Evolutionary conservation across 768 basidiomycete genomes (phyloP), one percentile per base, ranked within the genome.

Genomic region (Sarcodon aspratus): DNA sequence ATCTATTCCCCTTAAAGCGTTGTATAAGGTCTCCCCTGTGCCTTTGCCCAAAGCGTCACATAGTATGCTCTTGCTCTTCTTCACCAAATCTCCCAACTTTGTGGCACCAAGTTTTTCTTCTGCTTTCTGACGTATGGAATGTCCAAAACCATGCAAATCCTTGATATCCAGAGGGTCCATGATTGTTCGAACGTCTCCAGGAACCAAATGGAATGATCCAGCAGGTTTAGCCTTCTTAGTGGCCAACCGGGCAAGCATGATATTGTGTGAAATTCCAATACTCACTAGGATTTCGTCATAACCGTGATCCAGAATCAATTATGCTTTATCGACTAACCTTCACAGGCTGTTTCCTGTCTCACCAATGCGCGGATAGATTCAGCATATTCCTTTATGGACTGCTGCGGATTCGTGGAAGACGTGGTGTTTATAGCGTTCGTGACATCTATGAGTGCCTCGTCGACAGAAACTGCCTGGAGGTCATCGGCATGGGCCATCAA

Each of bases 361-460:
- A 98, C 79, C 57, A 89, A 79, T 1, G 74, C 69, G 32, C 96
- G 79, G 49, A 99, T 87, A 18, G 66, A 69, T 60, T 95, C 82
- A 1, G 93, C 94, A 12, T 91, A 74, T 43, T 80, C 80, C 53
- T 80, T 81, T 0, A 90, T 86, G 8, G 32, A 18, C 60, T 63
- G 36, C 66, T 61, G 51, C 68, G 59, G 50, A 36, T 53, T 54
- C 1, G 52, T 47, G 7, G 64, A 72, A 10, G 66, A 69, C 36
- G 87, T 74, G 0, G 73, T 69, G 4, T 66, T 73, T 0, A 88
- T 82, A 11, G 93, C 89, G 4, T 66, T 73, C 0, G 88, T 82
- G 12, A 94, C 89, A 50, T 97, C 94, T 51, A 98, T 80, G 18
- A 97, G 73, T 0, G 92, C 95, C 61, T 99, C 96, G 52, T 99